These are phyloP conservation scores for Colletotrichum shisoi DNA, from an alignment of 2,329 filamentous ascomycete genomes.

Conservation along the genomic window DNA sequence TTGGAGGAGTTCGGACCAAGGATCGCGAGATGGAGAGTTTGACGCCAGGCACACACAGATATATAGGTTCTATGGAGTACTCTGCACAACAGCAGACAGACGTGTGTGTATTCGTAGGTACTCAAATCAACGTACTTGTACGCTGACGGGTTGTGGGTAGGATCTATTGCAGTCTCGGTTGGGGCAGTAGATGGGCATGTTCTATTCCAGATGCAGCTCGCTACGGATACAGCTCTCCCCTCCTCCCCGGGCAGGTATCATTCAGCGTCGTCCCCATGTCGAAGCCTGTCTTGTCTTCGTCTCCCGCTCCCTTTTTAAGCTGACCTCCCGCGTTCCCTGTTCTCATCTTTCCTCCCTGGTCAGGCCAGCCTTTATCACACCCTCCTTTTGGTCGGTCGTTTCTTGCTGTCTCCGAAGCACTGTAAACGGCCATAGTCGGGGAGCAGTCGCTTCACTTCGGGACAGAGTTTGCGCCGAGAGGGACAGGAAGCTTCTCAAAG, in stretches of 20 bases:
- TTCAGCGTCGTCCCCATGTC: not conserved
- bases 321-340: conserved; percentile 9
- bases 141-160: not conserved
- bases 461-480: no score
- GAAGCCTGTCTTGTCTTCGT: not conserved
- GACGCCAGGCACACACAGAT: not conserved
- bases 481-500: not conserved
- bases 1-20: not conserved
- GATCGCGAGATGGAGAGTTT: not conserved
- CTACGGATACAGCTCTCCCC: no score
- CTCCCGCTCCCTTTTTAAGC: not conserved
- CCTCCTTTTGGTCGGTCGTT: not conserved
- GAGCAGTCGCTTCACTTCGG: not conserved
- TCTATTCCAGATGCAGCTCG: not conserved
- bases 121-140: no score
- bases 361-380: not conserved
- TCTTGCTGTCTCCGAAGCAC: not conserved
- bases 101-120: no score
- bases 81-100: no score
- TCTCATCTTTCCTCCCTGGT: not conserved
- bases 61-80: no score
- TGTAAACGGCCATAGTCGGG: not conserved
- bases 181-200: not conserved
- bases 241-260: not conserved
- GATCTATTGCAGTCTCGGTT: not conserved